Evolutionary conservation across 2,329 filamentous ascomycete genomes (phyloP).

Genomic region (Aspergillus uvarum): DNA sequence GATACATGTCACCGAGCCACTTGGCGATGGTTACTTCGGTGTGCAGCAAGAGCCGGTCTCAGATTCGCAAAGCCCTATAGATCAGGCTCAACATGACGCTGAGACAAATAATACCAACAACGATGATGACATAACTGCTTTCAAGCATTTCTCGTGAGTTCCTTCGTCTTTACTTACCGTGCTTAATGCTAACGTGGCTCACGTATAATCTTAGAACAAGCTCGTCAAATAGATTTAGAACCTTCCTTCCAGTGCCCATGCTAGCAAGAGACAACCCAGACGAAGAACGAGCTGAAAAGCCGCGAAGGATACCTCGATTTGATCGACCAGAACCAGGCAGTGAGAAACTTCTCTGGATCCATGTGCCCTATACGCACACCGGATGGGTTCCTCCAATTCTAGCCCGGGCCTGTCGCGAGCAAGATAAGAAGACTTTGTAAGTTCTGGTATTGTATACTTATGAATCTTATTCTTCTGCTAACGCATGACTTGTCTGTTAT

Average conservation of each 20-base stretch:
- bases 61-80: constrained; percentile 1
- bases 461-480: not conserved
- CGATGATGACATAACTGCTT: not conserved
- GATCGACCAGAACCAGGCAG: constrained; percentile 34
- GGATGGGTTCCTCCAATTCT: constrained; percentile 24
- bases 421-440: constrained; percentile 27
- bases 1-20: constrained; percentile 33
- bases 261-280: constrained; percentile 25
- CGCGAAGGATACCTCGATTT: constrained; percentile 30
- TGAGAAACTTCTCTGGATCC: constrained; percentile 37
- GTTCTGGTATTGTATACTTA: not conserved
- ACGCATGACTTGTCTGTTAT: not conserved
- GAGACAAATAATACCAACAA: not conserved
- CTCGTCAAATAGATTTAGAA: constrained; percentile 21
- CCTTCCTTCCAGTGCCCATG: constrained; percentile 26
- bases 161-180: not conserved
- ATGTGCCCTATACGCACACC: constrained; percentile 34
- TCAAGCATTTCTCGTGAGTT: not conserved
- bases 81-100: constrained; percentile 6
- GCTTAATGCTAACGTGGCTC: not conserved
- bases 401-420: constrained; percentile 22
- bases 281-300: constrained; percentile 24
- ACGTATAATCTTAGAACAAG: constrained; percentile 2
- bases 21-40: constrained; percentile 22
- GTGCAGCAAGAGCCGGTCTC: constrained; percentile 9